phyloP scores from a whole-genome alignment of 2,329 filamentous ascomycete genomes.

The Cladophialophora psammophila region DNA sequence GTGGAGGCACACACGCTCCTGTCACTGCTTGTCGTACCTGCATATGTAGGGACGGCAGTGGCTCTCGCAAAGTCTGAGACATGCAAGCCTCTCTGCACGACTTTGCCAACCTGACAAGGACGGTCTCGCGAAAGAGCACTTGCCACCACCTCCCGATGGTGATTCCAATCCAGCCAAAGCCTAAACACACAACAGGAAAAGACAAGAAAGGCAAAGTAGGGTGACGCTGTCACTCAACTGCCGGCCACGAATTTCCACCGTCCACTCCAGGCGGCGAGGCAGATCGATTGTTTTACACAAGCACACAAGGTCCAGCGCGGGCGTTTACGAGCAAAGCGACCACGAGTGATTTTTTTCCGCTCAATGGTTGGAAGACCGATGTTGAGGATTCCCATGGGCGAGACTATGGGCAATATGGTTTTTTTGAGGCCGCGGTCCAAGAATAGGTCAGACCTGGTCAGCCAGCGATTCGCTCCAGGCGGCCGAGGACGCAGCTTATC shows the following conservation, averaged over 20 bases:
- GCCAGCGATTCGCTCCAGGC: constrained; percentile 32
- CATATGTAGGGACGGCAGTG: constrained; percentile 30
- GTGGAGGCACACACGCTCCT: background rate
- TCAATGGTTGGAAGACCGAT: constrained; percentile 14
- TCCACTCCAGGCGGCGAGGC: constrained; percentile 5
- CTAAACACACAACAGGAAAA: background rate
- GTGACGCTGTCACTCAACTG: constrained; percentile 14
- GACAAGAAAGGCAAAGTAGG: constrained; percentile 2
- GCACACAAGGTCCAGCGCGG: background rate
- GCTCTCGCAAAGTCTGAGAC: constrained; percentile 33
- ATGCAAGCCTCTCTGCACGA: constrained; percentile 32
- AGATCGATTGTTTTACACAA: background rate
- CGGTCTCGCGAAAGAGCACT: constrained; percentile 14
- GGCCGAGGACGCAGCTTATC: constrained; percentile 33
- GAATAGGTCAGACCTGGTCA: constrained; percentile 28
- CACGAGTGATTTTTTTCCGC: background rate
- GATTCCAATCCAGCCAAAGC: constrained; percentile 6
- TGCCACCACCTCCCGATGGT: constrained; percentile 16
- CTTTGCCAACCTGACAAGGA: constrained; percentile 14
- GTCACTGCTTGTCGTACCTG: constrained; percentile 22
- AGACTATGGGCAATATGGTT: constrained; percentile 21
- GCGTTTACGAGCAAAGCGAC: constrained; percentile 14
- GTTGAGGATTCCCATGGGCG: background rate
- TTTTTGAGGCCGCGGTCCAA: constrained; percentile 27
- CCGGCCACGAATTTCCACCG: constrained; percentile 7